Percentiles rank a stretch among this genome's conserved stretches.
phyloP scores from a whole-genome alignment of 495 filamentous ascomycete genomes.

The Hyaloscypha finlandica region DNA sequence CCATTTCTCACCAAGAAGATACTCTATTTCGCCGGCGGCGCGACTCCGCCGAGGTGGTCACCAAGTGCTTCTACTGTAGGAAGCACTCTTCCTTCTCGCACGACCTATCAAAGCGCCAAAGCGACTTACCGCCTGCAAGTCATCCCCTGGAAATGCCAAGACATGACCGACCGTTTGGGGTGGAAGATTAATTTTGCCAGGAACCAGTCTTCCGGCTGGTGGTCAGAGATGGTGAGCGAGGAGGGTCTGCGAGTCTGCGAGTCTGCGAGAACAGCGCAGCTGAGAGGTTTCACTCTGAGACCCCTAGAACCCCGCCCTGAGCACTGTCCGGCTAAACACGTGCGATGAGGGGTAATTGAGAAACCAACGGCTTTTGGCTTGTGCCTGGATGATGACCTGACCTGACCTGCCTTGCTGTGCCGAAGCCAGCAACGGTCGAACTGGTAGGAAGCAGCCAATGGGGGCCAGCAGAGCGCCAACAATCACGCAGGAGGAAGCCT shows the following conservation, averaged over 20 bases:
- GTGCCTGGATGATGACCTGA: not conserved
- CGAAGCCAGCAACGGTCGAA: not conserved
- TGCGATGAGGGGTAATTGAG: constrained; percentile 6
- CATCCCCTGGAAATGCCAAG: constrained; percentile 3
- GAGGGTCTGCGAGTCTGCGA: too few species aligned
- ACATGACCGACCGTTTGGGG: not conserved
- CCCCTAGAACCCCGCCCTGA: not conserved
- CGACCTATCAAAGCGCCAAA: constrained; percentile 5
- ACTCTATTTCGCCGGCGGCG: constrained; percentile 1
- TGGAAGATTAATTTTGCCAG: not conserved
- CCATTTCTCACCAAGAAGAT: not conserved
- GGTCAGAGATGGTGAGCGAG: not conserved
- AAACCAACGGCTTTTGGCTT: not conserved
- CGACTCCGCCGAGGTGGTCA: not conserved
- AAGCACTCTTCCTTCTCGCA: constrained; percentile 9
- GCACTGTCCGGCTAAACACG: not conserved
- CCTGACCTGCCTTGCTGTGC: not conserved
- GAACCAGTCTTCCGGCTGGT: not conserved
- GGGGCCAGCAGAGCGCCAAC: not conserved
- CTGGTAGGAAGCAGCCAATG: not conserved
- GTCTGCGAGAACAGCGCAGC: not conserved
- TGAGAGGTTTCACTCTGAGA: not conserved
- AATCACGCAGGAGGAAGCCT: too few species aligned
- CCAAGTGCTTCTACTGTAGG: not conserved
- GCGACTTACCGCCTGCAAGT: constrained; percentile 4